Percentiles rank a stretch among this genome's conserved stretches.
phyloP scores from a whole-genome alignment of 2,329 filamentous ascomycete species.

The Fonsecaea monophora region DNA sequence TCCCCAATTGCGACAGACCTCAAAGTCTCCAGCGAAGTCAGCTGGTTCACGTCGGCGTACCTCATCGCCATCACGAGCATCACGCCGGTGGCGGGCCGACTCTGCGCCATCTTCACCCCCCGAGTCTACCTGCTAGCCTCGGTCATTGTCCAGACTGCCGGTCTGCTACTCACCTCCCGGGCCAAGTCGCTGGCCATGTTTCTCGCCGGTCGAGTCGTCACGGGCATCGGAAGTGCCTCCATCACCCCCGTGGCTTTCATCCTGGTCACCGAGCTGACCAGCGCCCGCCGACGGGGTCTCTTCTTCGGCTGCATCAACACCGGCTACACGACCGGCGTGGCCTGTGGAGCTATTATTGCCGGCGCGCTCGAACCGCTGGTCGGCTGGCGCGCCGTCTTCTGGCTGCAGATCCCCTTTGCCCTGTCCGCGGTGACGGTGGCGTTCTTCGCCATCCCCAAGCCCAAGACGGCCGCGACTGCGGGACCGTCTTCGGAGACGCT shows the following conservation, averaged over 20 bases:
- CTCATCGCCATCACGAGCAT: slow-evolving; percentile 67
- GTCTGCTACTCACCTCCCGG: slow-evolving; percentile 68
- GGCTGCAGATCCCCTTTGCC: slow-evolving; percentile 70
- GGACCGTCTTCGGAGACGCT: slow-evolving; percentile 48
- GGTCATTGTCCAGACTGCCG: slow-evolving; percentile 64
- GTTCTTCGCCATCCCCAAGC: slow-evolving; percentile 69
- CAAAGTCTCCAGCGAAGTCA: slow-evolving; percentile 72
- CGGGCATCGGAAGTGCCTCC: slow-evolving; percentile 73
- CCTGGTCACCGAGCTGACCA: slow-evolving; percentile 75
- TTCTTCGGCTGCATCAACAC: slow-evolving; percentile 77
- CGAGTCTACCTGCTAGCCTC: slow-evolving; percentile 69
- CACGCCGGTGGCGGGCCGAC: slow-evolving; percentile 72
- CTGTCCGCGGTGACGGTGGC: slow-evolving; percentile 67
- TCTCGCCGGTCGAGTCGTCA: slow-evolving; percentile 70
- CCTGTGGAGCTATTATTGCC: slow-evolving; percentile 73
- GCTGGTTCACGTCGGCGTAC: slow-evolving; percentile 83
- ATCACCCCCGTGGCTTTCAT: slow-evolving; percentile 77
- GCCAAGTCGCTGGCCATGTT: slow-evolving; percentile 68
- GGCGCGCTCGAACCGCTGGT: slow-evolving; percentile 67
- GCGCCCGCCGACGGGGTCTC: slow-evolving; percentile 70
- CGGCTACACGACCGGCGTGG: slow-evolving; percentile 73
- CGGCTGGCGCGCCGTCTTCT: slow-evolving; percentile 79
- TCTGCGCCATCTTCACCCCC: slow-evolving; percentile 74
- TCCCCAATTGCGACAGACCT: slow-evolving; percentile 77
- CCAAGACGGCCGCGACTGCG: slow-evolving; percentile 43